Base-by-base conservation (phyloP, 495 filamentous ascomycete genomes). In the Penicillium waksmanii region DNA sequence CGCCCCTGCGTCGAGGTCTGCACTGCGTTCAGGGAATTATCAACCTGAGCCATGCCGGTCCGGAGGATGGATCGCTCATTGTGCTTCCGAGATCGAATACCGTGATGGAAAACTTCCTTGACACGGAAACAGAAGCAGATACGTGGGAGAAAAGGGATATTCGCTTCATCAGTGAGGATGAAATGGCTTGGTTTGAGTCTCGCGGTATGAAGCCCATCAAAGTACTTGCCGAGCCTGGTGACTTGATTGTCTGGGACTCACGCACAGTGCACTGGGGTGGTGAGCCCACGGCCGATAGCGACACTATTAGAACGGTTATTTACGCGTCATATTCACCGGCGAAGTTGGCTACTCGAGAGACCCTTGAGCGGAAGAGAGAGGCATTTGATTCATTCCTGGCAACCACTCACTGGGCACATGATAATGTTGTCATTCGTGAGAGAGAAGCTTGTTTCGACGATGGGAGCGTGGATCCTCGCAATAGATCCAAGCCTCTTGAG, bases 401-500 rank as follows among this genome's bases (percentile, higher is more conserved):
- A 11, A 76, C 77, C 0, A 79, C 77, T 2, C 76, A 81, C 43
- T 81, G 77, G 78, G 72, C 76, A 3, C 72, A 79, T 57, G 64
- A 70, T 33, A 75, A 74, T 43, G 47, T 73, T 15, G 58, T 63
- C 12, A 35, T 64, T 18, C 66, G 66, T 1, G 65, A 70, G 1
- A 55, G 61, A 10, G 50, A 61, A 8, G 53, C 57, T 3, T 47
- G 58, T 53, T 60, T 66, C 2, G 58, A 67, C 0, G 65, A 77
- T 61, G 72, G 72, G 8, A 52, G 35, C 27, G 52, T 65, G 0
- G 75, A 77, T 66, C 71, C 73, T 10, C 57, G 65, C 43, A 70
- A 77, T 60, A 62, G 76, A 36, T 62, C 60, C 5, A 55, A 67
- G 56, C 73, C 75, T 10, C 48, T 79, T 48, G 63, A 66, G 27